Evolutionary conservation across 2,329 filamentous ascomycete species (phyloP).

Genomic region (Drechslerella dactyloides): DNA sequence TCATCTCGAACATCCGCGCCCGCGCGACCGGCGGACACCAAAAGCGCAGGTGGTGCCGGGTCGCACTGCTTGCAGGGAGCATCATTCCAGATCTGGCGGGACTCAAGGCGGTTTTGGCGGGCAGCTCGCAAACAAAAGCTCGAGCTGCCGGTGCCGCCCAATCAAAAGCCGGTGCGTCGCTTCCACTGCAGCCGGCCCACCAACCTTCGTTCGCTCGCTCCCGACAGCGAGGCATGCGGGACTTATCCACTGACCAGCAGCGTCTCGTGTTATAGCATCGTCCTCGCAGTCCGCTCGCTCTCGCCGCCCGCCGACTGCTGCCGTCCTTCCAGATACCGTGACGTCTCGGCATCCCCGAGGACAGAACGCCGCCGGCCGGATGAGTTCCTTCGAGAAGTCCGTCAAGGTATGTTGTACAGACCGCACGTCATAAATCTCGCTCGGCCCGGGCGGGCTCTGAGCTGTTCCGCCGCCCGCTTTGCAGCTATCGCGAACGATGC

Average conservation of each 20-base stretch:
- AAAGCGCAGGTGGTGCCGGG: neutral
- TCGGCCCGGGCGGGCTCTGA: neutral
- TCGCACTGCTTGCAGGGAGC: neutral
- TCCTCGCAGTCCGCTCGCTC: conserved; percentile 21
- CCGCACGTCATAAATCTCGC: conserved; percentile 18
- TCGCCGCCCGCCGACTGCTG: conserved; percentile 22
- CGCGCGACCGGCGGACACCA: neutral
- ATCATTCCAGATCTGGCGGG: conserved; percentile 8
- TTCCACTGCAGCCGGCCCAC: conserved; percentile 17
- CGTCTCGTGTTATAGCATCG: conserved; percentile 5
- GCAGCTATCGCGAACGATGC: conserved; percentile 9
- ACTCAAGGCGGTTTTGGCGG: neutral
- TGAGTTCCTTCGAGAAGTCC: conserved; percentile 95
- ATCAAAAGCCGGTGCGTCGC: conserved; percentile 29
- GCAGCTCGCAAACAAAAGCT: conserved; percentile 24
- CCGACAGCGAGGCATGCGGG: conserved; percentile 48
- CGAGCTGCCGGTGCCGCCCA: conserved; percentile 15
- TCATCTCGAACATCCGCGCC: too few species aligned
- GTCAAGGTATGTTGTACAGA: conserved; percentile 70
- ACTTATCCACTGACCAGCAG: conserved; percentile 26
- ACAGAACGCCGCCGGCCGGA: conserved; percentile 63
- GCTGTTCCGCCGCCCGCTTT: neutral
- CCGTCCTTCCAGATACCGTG: conserved; percentile 13
- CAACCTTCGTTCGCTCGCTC: conserved; percentile 13
- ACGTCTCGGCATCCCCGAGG: conserved; percentile 17